These are phyloP conservation scores for Parastagonospora nodorum DNA, from an alignment of 2,329 filamentous ascomycete species.

Conservation along the genomic window DNA sequence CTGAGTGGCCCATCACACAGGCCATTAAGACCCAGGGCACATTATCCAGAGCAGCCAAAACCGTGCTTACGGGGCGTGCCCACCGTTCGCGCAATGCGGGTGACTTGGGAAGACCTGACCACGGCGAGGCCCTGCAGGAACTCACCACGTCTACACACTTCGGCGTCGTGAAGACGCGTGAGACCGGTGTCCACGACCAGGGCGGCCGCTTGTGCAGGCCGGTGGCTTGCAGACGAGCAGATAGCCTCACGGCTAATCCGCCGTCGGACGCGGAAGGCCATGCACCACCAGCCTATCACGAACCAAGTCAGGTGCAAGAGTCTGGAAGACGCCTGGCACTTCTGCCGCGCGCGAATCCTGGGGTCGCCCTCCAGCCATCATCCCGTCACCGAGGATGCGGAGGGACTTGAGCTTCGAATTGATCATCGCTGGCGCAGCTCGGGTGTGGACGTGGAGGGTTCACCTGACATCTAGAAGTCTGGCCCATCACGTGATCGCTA, in stretches of 20 bases:
- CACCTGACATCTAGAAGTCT: no score
- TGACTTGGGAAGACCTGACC: neutral
- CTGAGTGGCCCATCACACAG: constrained; percentile 11
- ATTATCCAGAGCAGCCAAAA: constrained; percentile 10
- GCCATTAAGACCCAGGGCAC: constrained; percentile 10
- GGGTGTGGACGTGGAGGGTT: neutral
- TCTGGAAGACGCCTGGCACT: constrained; percentile 21
- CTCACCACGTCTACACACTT: neutral
- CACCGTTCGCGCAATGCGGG: neutral
- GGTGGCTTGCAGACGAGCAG: constrained; percentile 18
- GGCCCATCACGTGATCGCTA: no score
- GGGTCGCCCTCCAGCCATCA: constrained; percentile 20
- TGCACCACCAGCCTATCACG: constrained; percentile 33
- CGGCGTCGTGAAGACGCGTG: neutral
- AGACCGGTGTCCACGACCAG: constrained; percentile 14
- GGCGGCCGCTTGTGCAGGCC: constrained; percentile 30
- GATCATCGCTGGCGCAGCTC: constrained; percentile 6
- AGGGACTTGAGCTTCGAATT: constrained; percentile 3
- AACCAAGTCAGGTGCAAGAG: constrained; percentile 7
- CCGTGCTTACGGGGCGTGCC: neutral
- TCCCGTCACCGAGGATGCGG: constrained; percentile 3
- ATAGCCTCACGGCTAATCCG: constrained; percentile 25
- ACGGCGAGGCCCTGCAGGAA: constrained; percentile 12
- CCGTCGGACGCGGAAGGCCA: constrained; percentile 29
- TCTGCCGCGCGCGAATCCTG: constrained; percentile 33